Percentiles rank a stretch among this genome's conserved stretches.
Evolutionary conservation across 2,329 filamentous ascomycete species (phyloP).

Genomic region (Monosporascus cannonballus): DNA sequence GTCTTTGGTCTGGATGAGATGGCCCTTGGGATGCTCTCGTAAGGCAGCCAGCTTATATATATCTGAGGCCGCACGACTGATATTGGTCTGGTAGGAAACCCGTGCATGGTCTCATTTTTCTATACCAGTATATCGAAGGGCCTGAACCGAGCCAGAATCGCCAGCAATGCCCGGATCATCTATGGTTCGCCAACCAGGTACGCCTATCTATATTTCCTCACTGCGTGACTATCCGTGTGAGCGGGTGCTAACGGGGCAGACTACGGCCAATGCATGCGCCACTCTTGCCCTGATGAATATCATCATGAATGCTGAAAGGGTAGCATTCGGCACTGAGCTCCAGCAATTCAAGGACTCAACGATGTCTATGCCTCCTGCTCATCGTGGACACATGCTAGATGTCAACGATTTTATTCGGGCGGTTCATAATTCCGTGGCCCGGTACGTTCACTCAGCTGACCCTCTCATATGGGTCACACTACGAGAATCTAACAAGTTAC

Average conservation of each 20-base stretch:
- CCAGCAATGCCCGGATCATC: slow-evolving; percentile 49
- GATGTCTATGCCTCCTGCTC: slow-evolving; percentile 57
- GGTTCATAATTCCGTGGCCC: slow-evolving; percentile 83
- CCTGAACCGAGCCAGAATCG: slow-evolving; percentile 43
- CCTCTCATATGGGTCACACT: slow-evolving; percentile 1
- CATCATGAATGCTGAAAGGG: slow-evolving; percentile 69
- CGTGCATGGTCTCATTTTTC: slow-evolving; percentile 80
- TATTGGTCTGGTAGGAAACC: slow-evolving; percentile 49
- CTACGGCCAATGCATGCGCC: slow-evolving; percentile 78
- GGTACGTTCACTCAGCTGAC: slow-evolving; percentile 34
- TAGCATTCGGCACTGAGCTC: slow-evolving; percentile 66
- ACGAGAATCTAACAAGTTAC: slow-evolving; percentile 3
- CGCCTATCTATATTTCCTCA: slow-evolving; percentile 7
- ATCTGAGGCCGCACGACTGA: background rate
- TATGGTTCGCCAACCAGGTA: slow-evolving; percentile 96
- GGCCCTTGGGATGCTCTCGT: slow-evolving; percentile 58
- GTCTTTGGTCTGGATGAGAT: slow-evolving; percentile 66
- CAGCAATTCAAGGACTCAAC: slow-evolving; percentile 69
- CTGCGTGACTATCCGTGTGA: background rate
- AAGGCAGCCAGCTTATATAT: slow-evolving; percentile 18
- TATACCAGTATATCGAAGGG: slow-evolving; percentile 65
- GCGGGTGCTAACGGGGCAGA: slow-evolving; percentile 41
- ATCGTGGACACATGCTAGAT: slow-evolving; percentile 70
- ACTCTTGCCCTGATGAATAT: slow-evolving; percentile 93
- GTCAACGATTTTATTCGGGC: slow-evolving; percentile 70